Percentiles rank a stretch among this genome's conserved stretches.
phyloP scores from a whole-genome alignment of 139 green algal species.

The Choricystis sp. region DNA sequence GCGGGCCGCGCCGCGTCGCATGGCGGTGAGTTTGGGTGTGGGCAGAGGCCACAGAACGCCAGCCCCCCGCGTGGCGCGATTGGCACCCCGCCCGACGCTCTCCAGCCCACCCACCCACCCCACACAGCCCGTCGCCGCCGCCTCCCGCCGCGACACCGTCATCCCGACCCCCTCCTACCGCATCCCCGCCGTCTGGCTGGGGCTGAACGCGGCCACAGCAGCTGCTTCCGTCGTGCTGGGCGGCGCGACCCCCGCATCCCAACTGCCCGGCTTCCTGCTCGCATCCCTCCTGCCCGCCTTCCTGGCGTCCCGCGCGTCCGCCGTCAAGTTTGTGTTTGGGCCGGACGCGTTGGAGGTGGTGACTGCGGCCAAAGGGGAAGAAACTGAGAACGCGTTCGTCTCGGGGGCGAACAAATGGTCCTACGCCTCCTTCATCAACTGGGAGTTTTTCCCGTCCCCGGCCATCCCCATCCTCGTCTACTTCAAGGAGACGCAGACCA shows the following conservation, averaged over 20 bases:
- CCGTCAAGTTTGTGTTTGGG: constrained; percentile 68
- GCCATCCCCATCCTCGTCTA: constrained; percentile 88
- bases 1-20: no score
- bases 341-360: constrained; percentile 38
- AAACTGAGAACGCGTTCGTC: constrained; percentile 73
- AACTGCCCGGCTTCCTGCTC: not conserved
- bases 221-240: not conserved
- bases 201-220: not conserved
- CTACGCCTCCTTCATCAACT: constrained; percentile 76
- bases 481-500: constrained; percentile 98
- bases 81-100: no score
- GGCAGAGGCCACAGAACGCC: no score
- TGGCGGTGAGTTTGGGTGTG: no score
- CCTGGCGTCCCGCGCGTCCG: constrained; percentile 47
- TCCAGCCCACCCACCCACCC: no score
- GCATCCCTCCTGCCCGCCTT: constrained; percentile 50
- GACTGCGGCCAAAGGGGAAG: constrained; percentile 29
- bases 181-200: constrained; percentile 18
- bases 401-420: constrained; percentile 66
- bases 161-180: constrained; percentile 14
- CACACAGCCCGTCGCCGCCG: no score
- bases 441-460: constrained; percentile 60
- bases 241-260: not conserved
- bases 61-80: no score
- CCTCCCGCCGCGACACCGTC: constrained; percentile 12